Base-by-base conservation (phyloP, 371 early-diverging fungal species). In the Mucor indicus region DNA sequence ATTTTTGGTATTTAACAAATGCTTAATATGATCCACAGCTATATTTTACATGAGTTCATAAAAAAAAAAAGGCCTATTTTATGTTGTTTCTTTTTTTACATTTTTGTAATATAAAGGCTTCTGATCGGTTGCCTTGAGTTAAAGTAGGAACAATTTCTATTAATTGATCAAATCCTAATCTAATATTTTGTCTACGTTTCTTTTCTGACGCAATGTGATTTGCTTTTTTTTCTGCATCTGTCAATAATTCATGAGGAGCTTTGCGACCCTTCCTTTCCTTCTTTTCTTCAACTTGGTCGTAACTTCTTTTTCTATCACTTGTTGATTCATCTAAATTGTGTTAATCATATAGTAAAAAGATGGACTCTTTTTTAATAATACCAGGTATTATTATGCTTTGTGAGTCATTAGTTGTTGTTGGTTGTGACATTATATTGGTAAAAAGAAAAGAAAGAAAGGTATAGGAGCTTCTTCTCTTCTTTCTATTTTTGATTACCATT, bases 151-250 rank as follows among this genome's bases (percentile, higher is more conserved):
- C 90, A 29, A 92, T 75, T 37, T 85, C 84, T 25, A 84, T 80
- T 41, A 95, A 81, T 61, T 87, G 81, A 56, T 87, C 87, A 65
- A 92, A 91, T 11, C 92, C 92, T 15, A 75, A 62, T 30, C 89
- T 72, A 57, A 93, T 95, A 56, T 87, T 90, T 33, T 88, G 86
- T 27, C 95, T 77, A 50, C 95, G 85, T 60, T 91, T 89, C 62
- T 95, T 90, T 65, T 95, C 95, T 10, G 89, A 88, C 0, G 89
- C 91, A 64, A 96, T 95, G 66, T 96, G 96, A 69, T 95, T 96
- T 4, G 91, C 87, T 47, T 90, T 84, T 67, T 96, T 95, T 57
- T 95, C 92, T 12, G 87, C 85, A 44, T 91, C 92, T 2, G 95
- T 91, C 57, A 95, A 67, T 13, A 93, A 72, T 57, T 92, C 90